phyloP scores from a whole-genome alignment of 1,284 basidiomycete genomes.

The Peniophora sp. region DNA sequence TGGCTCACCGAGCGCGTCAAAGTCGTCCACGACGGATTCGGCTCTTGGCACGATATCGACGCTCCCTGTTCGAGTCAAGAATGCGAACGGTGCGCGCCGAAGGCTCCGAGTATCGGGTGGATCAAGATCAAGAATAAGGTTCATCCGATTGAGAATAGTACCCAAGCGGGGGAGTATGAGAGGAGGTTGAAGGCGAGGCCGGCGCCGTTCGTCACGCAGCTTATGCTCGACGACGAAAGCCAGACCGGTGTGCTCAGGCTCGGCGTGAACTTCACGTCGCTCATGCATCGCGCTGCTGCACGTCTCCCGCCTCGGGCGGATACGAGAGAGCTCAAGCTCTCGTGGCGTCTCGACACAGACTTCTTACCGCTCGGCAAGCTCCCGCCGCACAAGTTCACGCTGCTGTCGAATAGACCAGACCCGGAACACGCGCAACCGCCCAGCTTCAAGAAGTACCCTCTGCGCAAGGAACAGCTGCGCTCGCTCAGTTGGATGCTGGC shows the following conservation, averaged over 20 bases:
- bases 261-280: conserved; percentile 81
- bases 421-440: conserved; percentile 71
- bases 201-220: conserved; percentile 80
- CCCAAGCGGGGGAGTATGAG: conserved; percentile 82
- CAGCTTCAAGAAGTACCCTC: conserved; percentile 56
- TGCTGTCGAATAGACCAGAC: conserved; percentile 78
- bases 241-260: conserved; percentile 63
- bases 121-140: conserved; percentile 51
- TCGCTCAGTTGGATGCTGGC: conserved; percentile 90
- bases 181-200: conserved; percentile 84
- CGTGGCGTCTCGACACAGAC: conserved; percentile 79
- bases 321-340: conserved; percentile 44
- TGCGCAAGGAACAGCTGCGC: conserved; percentile 83
- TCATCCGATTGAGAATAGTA: conserved; percentile 71
- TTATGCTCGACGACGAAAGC: conserved; percentile 67
- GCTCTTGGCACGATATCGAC: conserved; percentile 51
- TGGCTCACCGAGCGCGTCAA: conserved; percentile 85
- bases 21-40: conserved; percentile 57
- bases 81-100: conserved; percentile 76
- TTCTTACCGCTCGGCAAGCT: conserved; percentile 62
- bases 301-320: conserved; percentile 62
- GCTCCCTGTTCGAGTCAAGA: conserved; percentile 27
- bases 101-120: conserved; percentile 73
- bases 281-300: conserved; percentile 82
- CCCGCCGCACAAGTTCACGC: conserved; percentile 52